Conservation (phyloP, 371 early-diverging fungal genomes). For the Saksenaea vasiformis region DNA sequence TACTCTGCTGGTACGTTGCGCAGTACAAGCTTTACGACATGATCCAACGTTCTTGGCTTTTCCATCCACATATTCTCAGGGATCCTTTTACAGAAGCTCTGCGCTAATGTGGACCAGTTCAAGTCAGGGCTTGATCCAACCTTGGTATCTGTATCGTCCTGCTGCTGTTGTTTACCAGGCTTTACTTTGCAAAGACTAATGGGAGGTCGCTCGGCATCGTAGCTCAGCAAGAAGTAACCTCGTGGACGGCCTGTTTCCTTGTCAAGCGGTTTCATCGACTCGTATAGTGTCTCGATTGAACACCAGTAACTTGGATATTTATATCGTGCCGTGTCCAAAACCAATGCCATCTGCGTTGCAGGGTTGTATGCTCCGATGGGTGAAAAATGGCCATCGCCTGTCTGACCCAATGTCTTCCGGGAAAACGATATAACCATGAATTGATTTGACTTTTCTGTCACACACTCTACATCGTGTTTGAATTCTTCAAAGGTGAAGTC, state of each 20-base stretch:
- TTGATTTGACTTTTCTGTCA: conserved; percentile 67
- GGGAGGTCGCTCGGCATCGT: conserved; percentile 46
- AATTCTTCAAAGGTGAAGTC: conserved; percentile 76
- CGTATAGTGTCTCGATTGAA: conserved; percentile 68
- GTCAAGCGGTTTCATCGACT: conserved; percentile 82
- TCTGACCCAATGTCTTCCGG: conserved; percentile 79
- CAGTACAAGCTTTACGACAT: conserved; percentile 47
- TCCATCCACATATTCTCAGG: conserved; percentile 56
- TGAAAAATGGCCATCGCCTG: conserved; percentile 89
- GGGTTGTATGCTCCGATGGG: conserved; percentile 75
- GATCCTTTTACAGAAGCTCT: conserved; percentile 50
- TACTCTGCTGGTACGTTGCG: conserved; percentile 53
- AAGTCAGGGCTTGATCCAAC: conserved; percentile 5
- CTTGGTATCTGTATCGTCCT: neutral
- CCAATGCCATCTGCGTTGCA: conserved; percentile 67
- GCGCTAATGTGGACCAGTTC: conserved; percentile 52
- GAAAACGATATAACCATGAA: conserved; percentile 91
- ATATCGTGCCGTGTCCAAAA: conserved; percentile 78
- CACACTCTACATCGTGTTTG: conserved; percentile 66
- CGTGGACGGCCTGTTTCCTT: conserved; percentile 77
- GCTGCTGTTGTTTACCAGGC: neutral
- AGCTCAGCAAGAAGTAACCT: conserved; percentile 84
- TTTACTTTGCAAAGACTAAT: conserved; percentile 40
- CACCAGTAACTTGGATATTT: conserved; percentile 88
- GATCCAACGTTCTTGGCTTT: conserved; percentile 46